Percentiles rank a stretch among this genome's conserved stretches.
Evolutionary conservation across 1,284 basidiomycete species (phyloP).

Genomic region (Jaminaea rosea): DNA sequence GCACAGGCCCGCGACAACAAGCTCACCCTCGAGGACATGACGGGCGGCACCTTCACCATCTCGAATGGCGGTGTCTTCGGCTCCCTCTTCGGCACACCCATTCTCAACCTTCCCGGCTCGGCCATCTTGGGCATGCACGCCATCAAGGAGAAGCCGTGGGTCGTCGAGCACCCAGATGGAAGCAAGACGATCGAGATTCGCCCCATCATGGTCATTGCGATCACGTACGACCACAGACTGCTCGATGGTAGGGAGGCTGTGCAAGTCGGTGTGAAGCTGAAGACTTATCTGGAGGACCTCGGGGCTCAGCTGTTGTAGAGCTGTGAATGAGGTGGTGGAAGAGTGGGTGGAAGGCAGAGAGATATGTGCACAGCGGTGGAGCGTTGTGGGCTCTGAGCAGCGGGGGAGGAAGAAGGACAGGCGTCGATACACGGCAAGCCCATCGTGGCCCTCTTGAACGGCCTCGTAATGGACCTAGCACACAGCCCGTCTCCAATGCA

Average conservation of each 20-base stretch:
- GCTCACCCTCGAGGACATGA: slow-evolving; percentile 73
- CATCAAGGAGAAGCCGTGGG: slow-evolving; percentile 88
- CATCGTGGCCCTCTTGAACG: too few relatives aligned
- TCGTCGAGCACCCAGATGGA: slow-evolving; percentile 54
- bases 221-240: slow-evolving; percentile 92
- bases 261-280: slow-evolving; percentile 80
- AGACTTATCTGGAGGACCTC: slow-evolving; percentile 47
- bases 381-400: too few relatives aligned
- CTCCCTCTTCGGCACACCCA: slow-evolving; percentile 85
- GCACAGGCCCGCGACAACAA: slow-evolving; percentile 82
- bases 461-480: too few relatives aligned
- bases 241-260: slow-evolving; percentile 93
- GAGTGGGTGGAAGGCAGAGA: too few relatives aligned
- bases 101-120: slow-evolving; percentile 88
- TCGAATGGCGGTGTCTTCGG: slow-evolving; percentile 99
- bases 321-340: too few relatives aligned
- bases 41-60: slow-evolving; percentile 95
- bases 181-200: slow-evolving; percentile 75
- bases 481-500: too few relatives aligned
- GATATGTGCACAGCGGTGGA: too few relatives aligned
- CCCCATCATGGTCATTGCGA: slow-evolving; percentile 76
- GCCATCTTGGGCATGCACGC: slow-evolving; percentile 94
- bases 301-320: too few relatives aligned
- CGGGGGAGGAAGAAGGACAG: too few relatives aligned
- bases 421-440: too few relatives aligned